Base-by-base conservation (phyloP, 768 basidiomycete species). In the Boletus subcaerulescens region DNA sequence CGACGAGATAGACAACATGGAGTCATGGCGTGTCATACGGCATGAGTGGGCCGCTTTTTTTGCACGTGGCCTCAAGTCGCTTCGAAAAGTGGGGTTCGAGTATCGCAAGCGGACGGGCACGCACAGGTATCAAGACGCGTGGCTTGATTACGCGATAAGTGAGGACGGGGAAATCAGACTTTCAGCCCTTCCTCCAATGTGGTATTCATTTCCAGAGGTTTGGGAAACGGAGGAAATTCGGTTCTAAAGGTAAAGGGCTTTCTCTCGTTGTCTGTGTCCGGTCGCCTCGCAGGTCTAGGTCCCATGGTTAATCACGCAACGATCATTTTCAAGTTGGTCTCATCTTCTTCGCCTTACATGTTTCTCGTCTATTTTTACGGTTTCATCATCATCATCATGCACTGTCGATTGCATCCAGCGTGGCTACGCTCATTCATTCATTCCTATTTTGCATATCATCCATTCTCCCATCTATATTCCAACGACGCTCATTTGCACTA, bases 51-150 rank as follows among this genome's bases (percentile, higher is more conserved):
- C 71, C 31, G 36, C 52, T 39, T 44, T 67, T 51, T 69, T 72
- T 55, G 71, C 69, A 59, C 60, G 45, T 55, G 61, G 58, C 11
- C 45, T 72, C 54, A 73, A 72, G 52, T 63, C 67, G 45, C 69
- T 72, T 52, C 50, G 55, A 45, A 67, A 64, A 59, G 60, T 72
- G 45, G 71, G 71, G 50, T 70, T 72, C 52, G 71, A 72, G 55
- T 73, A 72, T 58, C 69, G 71, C 49, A 73, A 67, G 61, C 67
- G 71, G 14, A 67, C 72, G 9, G 71, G 71, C 32, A 73, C 71
- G 3, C 71, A 72, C 43, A 48, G 69, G 39, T 72, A 72, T 52
- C 71, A 72, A 53, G 71, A 72, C 36, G 65, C 72, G 26, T 72
- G 71, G 71, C 65, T 73, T 15, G 71, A 72, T 54, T 73, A 67